phyloP scores from a whole-genome alignment of 129 eudicot species.

The Lactuca sativa region DNA sequence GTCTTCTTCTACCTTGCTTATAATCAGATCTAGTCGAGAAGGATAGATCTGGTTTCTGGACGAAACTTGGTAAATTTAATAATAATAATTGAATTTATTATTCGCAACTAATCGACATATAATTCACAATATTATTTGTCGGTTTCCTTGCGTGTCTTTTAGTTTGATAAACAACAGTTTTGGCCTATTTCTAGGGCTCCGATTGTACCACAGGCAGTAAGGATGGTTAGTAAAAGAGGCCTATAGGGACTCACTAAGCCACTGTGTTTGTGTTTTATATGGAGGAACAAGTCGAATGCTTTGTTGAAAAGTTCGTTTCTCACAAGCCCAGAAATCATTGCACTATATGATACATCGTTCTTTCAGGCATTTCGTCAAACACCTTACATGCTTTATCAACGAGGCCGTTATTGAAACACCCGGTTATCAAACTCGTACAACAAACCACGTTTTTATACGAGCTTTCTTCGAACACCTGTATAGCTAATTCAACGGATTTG shows the following conservation, averaged over 20 bases:
- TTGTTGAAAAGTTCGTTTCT: constrained; percentile 26
- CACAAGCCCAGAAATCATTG: constrained; percentile 45
- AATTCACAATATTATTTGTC: no score
- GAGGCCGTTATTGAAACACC: constrained; percentile 37
- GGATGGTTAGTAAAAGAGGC: constrained; percentile 20
- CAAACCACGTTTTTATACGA: constrained; percentile 40
- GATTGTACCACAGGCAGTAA: constrained; percentile 38
- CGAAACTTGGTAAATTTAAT: no score
- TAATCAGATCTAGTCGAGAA: no score
- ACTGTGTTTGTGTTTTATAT: neutral
- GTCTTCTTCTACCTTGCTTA: no score
- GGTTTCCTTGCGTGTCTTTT: no score
- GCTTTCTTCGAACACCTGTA: constrained; percentile 40
- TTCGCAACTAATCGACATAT: no score
- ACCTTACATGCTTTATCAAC: constrained; percentile 39
- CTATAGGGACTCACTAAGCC: constrained; percentile 11
- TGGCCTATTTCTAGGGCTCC: constrained; percentile 33
- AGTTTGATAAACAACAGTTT: no score
- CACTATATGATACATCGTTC: constrained; percentile 44
- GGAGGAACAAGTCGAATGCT: constrained; percentile 22
- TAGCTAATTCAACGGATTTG: constrained; percentile 25
- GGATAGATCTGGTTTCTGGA: no score
- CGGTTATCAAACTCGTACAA: constrained; percentile 45
- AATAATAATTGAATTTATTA: no score
- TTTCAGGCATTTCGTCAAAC: constrained; percentile 41